A percentile compares a stretch with the other conserved stretches of the same genome.
These are phyloP conservation scores for Periconia macrospinosa DNA, from an alignment of 2,329 filamentous ascomycete genomes.

Conservation along the genomic window DNA sequence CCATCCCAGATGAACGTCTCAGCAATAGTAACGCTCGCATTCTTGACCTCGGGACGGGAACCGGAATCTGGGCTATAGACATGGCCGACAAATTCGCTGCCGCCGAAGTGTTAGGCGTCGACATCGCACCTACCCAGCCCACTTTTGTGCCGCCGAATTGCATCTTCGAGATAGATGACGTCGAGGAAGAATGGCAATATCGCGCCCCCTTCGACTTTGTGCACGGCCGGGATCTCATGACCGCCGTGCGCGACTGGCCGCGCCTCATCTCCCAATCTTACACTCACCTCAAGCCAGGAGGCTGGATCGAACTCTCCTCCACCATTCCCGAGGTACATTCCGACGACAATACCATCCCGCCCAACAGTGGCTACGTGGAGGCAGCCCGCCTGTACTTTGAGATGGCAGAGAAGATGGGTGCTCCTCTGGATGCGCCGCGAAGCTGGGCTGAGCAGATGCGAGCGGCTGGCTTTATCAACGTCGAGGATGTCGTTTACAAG, in stretches of 20 bases:
- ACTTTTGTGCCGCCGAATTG: conserved; percentile 43
- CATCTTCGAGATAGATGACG: conserved; percentile 44
- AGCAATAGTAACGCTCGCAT: conserved; percentile 9
- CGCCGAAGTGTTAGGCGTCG: conserved; percentile 27
- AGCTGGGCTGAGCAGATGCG: conserved; percentile 37
- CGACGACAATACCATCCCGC: conserved; percentile 23
- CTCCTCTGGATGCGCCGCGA: conserved; percentile 35
- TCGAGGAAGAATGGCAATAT: conserved; percentile 42
- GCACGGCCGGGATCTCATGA: conserved; percentile 34
- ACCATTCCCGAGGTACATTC: conserved; percentile 20
- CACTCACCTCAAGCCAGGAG: conserved; percentile 42
- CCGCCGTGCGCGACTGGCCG: conserved; percentile 33
- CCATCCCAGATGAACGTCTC: conserved; percentile 14
- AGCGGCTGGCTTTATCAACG: conserved; percentile 48
- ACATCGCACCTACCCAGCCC: conserved; percentile 43
- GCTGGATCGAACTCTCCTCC: conserved; percentile 36
- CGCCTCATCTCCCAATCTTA: conserved; percentile 28
- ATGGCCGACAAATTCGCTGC: conserved; percentile 23
- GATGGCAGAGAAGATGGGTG: conserved; percentile 26
- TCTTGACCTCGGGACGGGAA: conserved; percentile 25
- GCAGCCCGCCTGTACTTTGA: conserved; percentile 22
- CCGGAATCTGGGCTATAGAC: conserved; percentile 27
- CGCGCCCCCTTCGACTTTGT: conserved; percentile 37
- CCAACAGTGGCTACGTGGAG: conserved; percentile 22
- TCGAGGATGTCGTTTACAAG: conserved; percentile 34